Percentiles rank a stretch among this genome's conserved stretches.
Evolutionary conservation across 768 basidiomycete species (phyloP).

Genomic region (Exsudoporus frostii): DNA sequence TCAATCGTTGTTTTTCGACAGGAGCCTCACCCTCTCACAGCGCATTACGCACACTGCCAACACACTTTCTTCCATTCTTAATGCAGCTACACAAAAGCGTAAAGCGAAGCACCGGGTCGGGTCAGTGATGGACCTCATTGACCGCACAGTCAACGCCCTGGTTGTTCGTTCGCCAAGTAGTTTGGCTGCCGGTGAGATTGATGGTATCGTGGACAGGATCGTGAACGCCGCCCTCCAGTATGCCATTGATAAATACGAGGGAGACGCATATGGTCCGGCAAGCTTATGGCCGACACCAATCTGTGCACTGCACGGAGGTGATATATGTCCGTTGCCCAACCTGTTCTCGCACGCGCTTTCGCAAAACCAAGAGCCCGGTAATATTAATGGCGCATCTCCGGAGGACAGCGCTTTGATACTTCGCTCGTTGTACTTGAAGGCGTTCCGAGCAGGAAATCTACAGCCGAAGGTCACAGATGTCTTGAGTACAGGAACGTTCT

Average conservation of each 20-base stretch:
- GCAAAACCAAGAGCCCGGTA: conserved; percentile 22
- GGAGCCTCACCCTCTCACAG: conserved; percentile 51
- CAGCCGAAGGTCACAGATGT: conserved; percentile 57
- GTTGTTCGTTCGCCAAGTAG: conserved; percentile 45
- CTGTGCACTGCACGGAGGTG: conserved; percentile 61
- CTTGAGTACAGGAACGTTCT: conserved; percentile 60
- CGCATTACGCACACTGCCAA: conserved; percentile 65
- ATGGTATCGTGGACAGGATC: conserved; percentile 60
- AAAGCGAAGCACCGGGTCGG: conserved; percentile 55
- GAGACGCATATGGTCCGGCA: conserved; percentile 34
- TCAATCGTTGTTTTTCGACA: conserved; percentile 68
- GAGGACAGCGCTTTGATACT: conserved; percentile 29
- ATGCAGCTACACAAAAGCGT: conserved; percentile 45
- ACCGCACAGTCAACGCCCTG: conserved; percentile 59
- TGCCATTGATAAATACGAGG: conserved; percentile 61
- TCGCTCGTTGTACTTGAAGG: conserved; percentile 52
- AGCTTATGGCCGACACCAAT: conserved; percentile 53
- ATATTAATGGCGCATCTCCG: not conserved
- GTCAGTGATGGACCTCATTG: conserved; percentile 77
- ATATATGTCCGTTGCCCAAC: conserved; percentile 52
- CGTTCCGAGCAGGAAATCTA: conserved; percentile 59
- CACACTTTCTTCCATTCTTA: conserved; percentile 53
- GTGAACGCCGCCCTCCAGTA: conserved; percentile 77
- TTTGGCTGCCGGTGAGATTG: conserved; percentile 61
- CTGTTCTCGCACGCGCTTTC: conserved; percentile 45